Conservation (phyloP, 1,284 basidiomycete genomes). For the Irpex lacteus region DNA sequence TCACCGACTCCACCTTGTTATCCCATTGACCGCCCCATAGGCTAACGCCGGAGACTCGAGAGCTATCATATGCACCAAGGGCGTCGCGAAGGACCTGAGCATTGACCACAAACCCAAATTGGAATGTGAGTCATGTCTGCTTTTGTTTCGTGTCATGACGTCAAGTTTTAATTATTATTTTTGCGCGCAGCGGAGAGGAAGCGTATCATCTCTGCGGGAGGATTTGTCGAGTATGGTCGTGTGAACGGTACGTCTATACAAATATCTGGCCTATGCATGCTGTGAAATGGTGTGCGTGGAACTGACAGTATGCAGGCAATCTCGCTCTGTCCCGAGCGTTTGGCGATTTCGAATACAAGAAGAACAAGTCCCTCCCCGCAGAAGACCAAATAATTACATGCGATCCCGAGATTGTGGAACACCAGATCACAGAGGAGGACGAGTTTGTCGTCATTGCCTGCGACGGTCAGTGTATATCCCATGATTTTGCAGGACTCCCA, state of each 20-base stretch:
- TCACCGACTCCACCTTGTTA: background rate
- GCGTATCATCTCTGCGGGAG: slow-evolving; percentile 91
- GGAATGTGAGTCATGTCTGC: slow-evolving; percentile 53
- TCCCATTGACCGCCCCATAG: slow-evolving; percentile 38
- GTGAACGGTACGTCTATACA: slow-evolving; percentile 77
- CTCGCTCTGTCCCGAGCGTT: slow-evolving; percentile 93
- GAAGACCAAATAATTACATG: slow-evolving; percentile 96
- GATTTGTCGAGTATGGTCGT: slow-evolving; percentile 95
- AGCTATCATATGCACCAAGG: slow-evolving; percentile 85
- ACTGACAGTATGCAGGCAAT: slow-evolving; percentile 62
- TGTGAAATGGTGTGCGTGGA: background rate
- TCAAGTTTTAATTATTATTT: slow-evolving; percentile 5
- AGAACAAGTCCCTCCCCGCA: slow-evolving; percentile 77
- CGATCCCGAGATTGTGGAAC: slow-evolving; percentile 87
- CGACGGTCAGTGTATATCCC: slow-evolving; percentile 69
- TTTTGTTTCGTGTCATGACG: slow-evolving; percentile 2
- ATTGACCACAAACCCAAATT: slow-evolving; percentile 96
- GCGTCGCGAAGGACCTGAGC: slow-evolving; percentile 86
- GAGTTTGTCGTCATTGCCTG: slow-evolving; percentile 97
- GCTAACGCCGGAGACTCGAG: slow-evolving; percentile 98
- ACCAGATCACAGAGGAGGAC: slow-evolving; percentile 84
- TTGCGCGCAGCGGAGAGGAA: slow-evolving; percentile 68
- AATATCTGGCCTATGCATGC: background rate
- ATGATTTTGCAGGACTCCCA: background rate
- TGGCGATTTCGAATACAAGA: slow-evolving; percentile 99